A percentile compares a stretch with the other conserved stretches of the same genome.
Evolutionary conservation across 805 yeast species (phyloP).

Genomic region (Yamadazyma akitaensis): DNA sequence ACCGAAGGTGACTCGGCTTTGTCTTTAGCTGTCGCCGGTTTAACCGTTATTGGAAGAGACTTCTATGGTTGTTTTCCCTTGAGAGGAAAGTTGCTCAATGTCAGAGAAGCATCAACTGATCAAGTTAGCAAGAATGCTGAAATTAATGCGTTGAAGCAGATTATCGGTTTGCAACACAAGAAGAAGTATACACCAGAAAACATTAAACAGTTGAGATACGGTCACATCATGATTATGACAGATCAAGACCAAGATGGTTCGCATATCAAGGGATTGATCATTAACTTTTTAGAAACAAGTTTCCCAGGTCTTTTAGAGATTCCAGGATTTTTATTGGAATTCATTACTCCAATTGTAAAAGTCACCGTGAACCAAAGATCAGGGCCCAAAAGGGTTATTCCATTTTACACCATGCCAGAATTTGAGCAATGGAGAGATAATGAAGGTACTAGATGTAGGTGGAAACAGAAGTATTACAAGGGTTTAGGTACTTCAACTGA

Average conservation of each 20-base stretch:
- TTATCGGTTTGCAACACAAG: slow-evolving; percentile 92
- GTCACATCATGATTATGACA: slow-evolving; percentile 98
- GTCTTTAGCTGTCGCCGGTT: slow-evolving; percentile 87
- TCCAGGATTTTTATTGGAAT: slow-evolving; percentile 90
- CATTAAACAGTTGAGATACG: slow-evolving; percentile 77
- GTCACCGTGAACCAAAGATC: slow-evolving; percentile 69
- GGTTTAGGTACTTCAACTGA: slow-evolving; percentile 95
- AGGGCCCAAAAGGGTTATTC: slow-evolving; percentile 50
- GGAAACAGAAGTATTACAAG: slow-evolving; percentile 95
- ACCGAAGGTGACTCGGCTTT: slow-evolving; percentile 98
- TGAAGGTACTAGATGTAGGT: slow-evolving; percentile 69
- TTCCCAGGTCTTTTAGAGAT: slow-evolving; percentile 90
- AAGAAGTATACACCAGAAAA: slow-evolving; percentile 65
- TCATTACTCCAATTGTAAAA: slow-evolving; percentile 94
- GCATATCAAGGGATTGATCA: slow-evolving; percentile 92
- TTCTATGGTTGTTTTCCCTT: slow-evolving; percentile 93
- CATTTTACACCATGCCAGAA: slow-evolving; percentile 94
- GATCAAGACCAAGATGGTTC: slow-evolving; percentile 99
- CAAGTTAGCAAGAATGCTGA: slow-evolving; percentile 91
- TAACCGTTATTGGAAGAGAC: slow-evolving; percentile 93
- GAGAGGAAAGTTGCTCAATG: slow-evolving; percentile 92
- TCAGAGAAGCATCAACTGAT: slow-evolving; percentile 95
- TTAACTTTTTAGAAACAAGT: slow-evolving; percentile 87
- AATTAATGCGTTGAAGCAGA: slow-evolving; percentile 91
- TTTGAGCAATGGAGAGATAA: slow-evolving; percentile 89